phyloP scores from a whole-genome alignment of 2,329 filamentous ascomycete species.

The Colletotrichum destructivum region DNA sequence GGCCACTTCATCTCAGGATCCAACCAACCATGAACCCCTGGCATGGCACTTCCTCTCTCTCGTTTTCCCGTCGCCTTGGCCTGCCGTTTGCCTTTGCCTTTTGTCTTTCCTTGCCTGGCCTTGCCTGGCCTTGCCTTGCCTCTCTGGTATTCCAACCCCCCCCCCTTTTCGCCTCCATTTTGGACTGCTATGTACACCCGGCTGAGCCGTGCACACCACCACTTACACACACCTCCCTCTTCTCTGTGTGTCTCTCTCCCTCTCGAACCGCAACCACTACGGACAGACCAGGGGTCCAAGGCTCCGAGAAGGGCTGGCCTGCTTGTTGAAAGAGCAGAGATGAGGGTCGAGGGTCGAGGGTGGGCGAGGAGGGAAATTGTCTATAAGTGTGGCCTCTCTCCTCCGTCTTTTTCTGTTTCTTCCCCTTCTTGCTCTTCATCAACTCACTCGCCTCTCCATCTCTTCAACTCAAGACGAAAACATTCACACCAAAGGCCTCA shows the following conservation, averaged over 20 bases:
- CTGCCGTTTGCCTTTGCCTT: not conserved
- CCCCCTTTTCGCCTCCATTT: not conserved
- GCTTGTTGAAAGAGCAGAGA: slow-evolving; percentile 2
- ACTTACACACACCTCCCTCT: not conserved
- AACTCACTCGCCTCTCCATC: not conserved
- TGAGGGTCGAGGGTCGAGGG: slow-evolving; percentile 21
- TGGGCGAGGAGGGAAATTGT: slow-evolving; percentile 19
- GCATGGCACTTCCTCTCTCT: not conserved
- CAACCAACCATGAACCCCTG: slow-evolving; percentile 39
- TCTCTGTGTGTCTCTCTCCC: not conserved
- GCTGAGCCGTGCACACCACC: slow-evolving; percentile 33
- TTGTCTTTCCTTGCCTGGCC: no score
- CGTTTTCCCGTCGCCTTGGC: not conserved
- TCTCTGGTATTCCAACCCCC: not conserved
- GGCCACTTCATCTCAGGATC: slow-evolving; percentile 35
- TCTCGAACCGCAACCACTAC: slow-evolving; percentile 15
- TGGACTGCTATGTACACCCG: slow-evolving; percentile 21
- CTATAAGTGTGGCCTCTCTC: slow-evolving; percentile 38
- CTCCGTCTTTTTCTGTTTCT: not conserved
- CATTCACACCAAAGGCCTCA: slow-evolving; percentile 2
- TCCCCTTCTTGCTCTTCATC: not conserved
- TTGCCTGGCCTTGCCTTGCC: slow-evolving; percentile 6
- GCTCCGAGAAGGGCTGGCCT: slow-evolving; percentile 19
- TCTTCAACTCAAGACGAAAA: not conserved
- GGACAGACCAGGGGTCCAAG: slow-evolving; percentile 41